phyloP scores from a whole-genome alignment of 305 asterid species.

The Nicotiana rustica region DNA sequence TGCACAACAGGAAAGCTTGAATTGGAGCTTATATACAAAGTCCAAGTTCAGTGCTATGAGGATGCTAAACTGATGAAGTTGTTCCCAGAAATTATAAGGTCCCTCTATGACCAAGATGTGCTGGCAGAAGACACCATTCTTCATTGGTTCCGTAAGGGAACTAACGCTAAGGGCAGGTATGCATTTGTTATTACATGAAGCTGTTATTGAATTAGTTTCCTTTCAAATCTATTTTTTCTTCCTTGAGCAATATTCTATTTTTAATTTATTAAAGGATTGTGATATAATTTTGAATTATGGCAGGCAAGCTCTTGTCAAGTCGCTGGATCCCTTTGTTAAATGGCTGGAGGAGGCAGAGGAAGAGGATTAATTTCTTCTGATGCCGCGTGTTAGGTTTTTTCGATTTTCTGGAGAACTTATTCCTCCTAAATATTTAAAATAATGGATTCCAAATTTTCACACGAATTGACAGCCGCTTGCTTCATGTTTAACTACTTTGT shows the following conservation, averaged over 20 bases:
- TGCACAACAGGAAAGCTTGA: conserved; percentile 85
- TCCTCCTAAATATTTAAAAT: not conserved
- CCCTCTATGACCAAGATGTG: conserved; percentile 88
- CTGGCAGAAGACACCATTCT: conserved; percentile 92
- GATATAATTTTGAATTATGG: too few relatives aligned
- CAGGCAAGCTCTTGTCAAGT: conserved; percentile 87
- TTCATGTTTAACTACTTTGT: not conserved
- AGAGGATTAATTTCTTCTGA: conserved; percentile 59
- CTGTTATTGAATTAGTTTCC: not conserved
- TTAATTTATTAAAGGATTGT: too few relatives aligned
- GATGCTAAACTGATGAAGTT: conserved; percentile 90
- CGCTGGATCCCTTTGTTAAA: conserved; percentile 84
- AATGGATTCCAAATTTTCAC: not conserved
- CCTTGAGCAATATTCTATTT: not conserved
- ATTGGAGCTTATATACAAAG: conserved; percentile 90
- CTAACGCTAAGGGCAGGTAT: conserved; percentile 85
- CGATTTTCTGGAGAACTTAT: not conserved
- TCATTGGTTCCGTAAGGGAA: conserved; percentile 93
- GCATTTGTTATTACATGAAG: not conserved
- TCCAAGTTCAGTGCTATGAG: conserved; percentile 92
- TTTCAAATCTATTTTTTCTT: not conserved
- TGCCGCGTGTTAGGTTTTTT: not conserved
- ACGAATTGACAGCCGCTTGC: not conserved
- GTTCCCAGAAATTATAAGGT: conserved; percentile 87
- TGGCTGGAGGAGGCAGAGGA: conserved; percentile 99